phyloP scores from a whole-genome alignment of 306 rosid genomes.

The Ochetophila trinervis region DNA sequence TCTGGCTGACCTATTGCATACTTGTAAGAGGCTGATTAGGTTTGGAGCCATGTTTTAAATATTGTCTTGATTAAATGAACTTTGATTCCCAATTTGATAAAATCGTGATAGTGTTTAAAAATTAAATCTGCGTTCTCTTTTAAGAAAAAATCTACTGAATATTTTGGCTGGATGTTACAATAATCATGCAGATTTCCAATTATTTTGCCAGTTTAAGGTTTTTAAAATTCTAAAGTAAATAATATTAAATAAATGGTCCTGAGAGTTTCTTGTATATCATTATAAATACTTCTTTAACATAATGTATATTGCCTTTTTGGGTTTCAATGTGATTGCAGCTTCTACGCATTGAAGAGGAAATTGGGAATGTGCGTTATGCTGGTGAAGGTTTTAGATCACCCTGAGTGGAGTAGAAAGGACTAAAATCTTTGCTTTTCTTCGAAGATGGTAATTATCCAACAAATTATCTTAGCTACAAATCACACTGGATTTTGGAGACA shows the following conservation, averaged over 20 bases:
- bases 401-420: conserved; percentile 24
- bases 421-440: neutral
- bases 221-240: neutral
- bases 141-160: too few relatives aligned
- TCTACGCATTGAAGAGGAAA: conserved; percentile 96
- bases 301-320: neutral
- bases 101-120: too few relatives aligned
- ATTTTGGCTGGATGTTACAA: too few relatives aligned
- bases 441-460: neutral
- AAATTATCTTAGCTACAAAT: neutral
- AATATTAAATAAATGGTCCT: neutral
- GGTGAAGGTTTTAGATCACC: conserved; percentile 93
- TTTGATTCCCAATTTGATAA: too few relatives aligned
- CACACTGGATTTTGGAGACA: neutral
- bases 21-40: too few relatives aligned
- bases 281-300: neutral
- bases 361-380: conserved; percentile 84
- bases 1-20: too few relatives aligned
- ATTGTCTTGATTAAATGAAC: too few relatives aligned
- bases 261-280: neutral
- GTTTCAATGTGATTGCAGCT: conserved; percentile 57
- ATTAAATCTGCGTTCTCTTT: too few relatives aligned
- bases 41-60: too few relatives aligned
- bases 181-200: too few relatives aligned
- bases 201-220: neutral